These are phyloP conservation scores for Pseudogymnoascus sp. DNA, from an alignment of 2,329 filamentous ascomycete species.

Conservation along the genomic window DNA sequence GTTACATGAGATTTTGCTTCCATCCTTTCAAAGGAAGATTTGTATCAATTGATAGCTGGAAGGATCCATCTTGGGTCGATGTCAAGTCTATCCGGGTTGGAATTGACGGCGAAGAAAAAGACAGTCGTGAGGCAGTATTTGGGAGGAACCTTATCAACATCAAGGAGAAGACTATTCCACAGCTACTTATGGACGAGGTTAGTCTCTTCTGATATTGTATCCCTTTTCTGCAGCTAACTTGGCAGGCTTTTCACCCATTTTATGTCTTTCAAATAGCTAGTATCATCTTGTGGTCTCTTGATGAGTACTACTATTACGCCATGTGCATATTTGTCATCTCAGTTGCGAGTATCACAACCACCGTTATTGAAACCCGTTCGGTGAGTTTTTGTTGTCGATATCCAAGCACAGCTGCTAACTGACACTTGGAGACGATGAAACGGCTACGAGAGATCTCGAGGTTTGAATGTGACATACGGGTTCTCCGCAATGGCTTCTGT, in stretches of 20 bases:
- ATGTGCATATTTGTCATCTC: constrained; percentile 93
- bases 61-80: constrained; percentile 81
- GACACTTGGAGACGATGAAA: constrained; percentile 61
- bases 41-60: constrained; percentile 80
- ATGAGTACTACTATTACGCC: constrained; percentile 97
- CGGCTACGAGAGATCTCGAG: constrained; percentile 83
- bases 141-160: constrained; percentile 88
- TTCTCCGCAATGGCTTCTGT: constrained; percentile 92
- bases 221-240: constrained; percentile 19
- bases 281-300: constrained; percentile 85
- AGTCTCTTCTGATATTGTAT: background rate
- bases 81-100: constrained; percentile 66
- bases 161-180: constrained; percentile 73
- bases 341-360: constrained; percentile 80
- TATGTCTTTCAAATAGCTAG: constrained; percentile 98
- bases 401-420: constrained; percentile 15
- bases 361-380: constrained; percentile 79
- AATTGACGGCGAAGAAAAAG: constrained; percentile 81
- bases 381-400: constrained; percentile 36
- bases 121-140: constrained; percentile 75
- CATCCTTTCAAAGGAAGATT: constrained; percentile 88
- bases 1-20: constrained; percentile 88
- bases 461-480: constrained; percentile 92
- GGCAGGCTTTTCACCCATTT: constrained; percentile 84
- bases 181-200: constrained; percentile 84